These are phyloP conservation scores for Penicillium goetzii DNA, from an alignment of 495 filamentous ascomycete species.

Conservation along the genomic window DNA sequence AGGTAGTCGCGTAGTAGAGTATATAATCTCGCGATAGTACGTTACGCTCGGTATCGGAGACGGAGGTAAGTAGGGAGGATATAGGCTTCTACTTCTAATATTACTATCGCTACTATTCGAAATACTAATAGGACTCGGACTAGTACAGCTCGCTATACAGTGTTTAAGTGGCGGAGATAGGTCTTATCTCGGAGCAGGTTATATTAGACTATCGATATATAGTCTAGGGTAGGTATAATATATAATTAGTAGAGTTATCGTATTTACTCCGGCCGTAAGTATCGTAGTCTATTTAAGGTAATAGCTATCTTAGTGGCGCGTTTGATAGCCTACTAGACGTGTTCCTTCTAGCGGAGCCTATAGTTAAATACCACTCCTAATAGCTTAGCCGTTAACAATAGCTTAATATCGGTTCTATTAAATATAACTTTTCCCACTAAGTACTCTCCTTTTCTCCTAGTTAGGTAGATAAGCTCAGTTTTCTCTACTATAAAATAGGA, in stretches of 20 bases:
- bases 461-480: slow-evolving; percentile 34
- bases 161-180: slow-evolving; percentile 16
- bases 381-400: slow-evolving; percentile 2
- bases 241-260: slow-evolving; percentile 15
- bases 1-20: background rate
- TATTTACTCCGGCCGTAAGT: slow-evolving; percentile 14
- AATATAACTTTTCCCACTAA: background rate
- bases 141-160: slow-evolving; percentile 8
- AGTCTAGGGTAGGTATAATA: slow-evolving; percentile 10
- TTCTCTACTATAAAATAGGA: slow-evolving; percentile 30
- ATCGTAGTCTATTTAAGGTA: slow-evolving; percentile 10
- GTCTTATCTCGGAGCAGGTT: slow-evolving; percentile 16
- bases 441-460: slow-evolving; percentile 14
- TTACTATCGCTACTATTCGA: background rate
- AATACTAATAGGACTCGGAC: slow-evolving; percentile 1
- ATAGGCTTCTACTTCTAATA: background rate
- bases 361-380: slow-evolving; percentile 12
- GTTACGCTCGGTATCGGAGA: background rate
- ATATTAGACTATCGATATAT: slow-evolving; percentile 13
- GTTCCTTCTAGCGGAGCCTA: slow-evolving; percentile 4
- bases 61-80: background rate
- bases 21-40: slow-evolving; percentile 6
- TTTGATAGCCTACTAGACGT: slow-evolving; percentile 5
- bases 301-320: slow-evolving; percentile 9
- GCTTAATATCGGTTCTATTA: background rate